A percentile compares a stretch with the other conserved stretches of the same genome.
phyloP scores from a whole-genome alignment of 192 early-diverging fungal genomes.

The Coemansia sp. region DNA sequence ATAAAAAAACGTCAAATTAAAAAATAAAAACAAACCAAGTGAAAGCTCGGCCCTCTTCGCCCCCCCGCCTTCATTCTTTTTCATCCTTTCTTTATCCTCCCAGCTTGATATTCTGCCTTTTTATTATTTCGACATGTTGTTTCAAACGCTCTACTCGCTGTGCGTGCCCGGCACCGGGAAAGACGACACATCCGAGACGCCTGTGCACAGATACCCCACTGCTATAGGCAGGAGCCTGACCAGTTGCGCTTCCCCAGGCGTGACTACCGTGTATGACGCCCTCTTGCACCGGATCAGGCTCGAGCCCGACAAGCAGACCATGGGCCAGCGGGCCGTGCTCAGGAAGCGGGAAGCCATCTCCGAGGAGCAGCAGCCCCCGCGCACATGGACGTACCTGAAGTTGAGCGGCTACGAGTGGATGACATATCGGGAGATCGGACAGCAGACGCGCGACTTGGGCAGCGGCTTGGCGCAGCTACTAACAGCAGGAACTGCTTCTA shows the following conservation, averaged over 20 bases:
- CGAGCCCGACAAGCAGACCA: slow-evolving; percentile 60
- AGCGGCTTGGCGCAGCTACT: slow-evolving; percentile 73
- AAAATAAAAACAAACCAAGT: no score
- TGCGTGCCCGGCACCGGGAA: slow-evolving; percentile 22
- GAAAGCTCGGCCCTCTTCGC: no score
- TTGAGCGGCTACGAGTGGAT: slow-evolving; percentile 79
- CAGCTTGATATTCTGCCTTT: neutral
- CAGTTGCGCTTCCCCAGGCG: slow-evolving; percentile 31
- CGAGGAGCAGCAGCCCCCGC: slow-evolving; percentile 47
- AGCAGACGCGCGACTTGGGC: slow-evolving; percentile 60
- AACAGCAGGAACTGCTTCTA: neutral
- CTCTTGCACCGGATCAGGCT: slow-evolving; percentile 58
- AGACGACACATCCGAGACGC: slow-evolving; percentile 22
- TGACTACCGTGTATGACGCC: slow-evolving; percentile 73
- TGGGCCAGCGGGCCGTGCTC: slow-evolving; percentile 71
- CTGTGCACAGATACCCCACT: slow-evolving; percentile 33
- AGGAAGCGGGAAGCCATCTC: slow-evolving; percentile 58
- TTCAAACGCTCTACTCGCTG: slow-evolving; percentile 22
- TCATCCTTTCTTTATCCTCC: neutral
- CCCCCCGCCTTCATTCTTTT: neutral
- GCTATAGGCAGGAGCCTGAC: slow-evolving; percentile 18
- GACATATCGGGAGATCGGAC: slow-evolving; percentile 69
- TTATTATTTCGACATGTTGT: neutral
- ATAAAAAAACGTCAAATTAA: no score
- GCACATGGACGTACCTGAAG: slow-evolving; percentile 76